Percentiles rank a stretch among this genome's conserved stretches.
Conservation (phyloP, 139 green algal species). For the Chlamydomonas sp. region DNA sequence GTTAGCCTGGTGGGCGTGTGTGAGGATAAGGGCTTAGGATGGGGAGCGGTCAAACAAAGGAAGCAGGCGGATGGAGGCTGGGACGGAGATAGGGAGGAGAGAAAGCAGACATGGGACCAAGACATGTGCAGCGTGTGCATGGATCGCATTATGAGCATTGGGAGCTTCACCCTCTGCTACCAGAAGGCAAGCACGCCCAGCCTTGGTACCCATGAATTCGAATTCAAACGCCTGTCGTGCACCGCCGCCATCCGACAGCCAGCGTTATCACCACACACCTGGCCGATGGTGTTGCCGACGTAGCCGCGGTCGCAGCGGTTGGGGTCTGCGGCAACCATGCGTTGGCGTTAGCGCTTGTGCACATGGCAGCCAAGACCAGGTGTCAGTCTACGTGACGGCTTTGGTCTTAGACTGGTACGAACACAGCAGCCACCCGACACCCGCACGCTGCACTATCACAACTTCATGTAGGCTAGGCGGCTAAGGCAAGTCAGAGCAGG, state of each 20-base stretch:
- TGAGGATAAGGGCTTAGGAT: neutral
- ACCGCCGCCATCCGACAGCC: neutral
- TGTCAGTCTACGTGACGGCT: neutral
- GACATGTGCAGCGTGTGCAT: too few relatives aligned
- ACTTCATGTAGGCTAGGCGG: neutral
- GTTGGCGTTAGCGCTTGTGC: too few relatives aligned
- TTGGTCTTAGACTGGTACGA: too few relatives aligned
- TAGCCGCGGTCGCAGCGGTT: slow-evolving; percentile 86
- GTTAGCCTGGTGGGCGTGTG: slow-evolving; percentile 80
- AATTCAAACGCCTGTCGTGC: neutral
- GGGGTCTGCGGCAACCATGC: slow-evolving; percentile 64
- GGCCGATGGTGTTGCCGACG: slow-evolving; percentile 93
- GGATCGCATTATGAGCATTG: too few relatives aligned
- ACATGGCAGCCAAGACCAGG: neutral
- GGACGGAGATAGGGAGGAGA: too few relatives aligned
- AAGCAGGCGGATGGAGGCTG: neutral
- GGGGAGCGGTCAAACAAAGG: neutral
- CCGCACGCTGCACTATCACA: too few relatives aligned
- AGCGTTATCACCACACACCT: slow-evolving; percentile 48
- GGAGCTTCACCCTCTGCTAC: too few relatives aligned
- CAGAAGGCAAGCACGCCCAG: too few relatives aligned
- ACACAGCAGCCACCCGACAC: too few relatives aligned
- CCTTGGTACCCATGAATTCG: neutral
- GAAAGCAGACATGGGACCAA: too few relatives aligned
- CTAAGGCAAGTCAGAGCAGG: neutral